These are phyloP conservation scores for Leucaena leucocephala DNA, from an alignment of 306 rosid species.

Conservation along the genomic window DNA sequence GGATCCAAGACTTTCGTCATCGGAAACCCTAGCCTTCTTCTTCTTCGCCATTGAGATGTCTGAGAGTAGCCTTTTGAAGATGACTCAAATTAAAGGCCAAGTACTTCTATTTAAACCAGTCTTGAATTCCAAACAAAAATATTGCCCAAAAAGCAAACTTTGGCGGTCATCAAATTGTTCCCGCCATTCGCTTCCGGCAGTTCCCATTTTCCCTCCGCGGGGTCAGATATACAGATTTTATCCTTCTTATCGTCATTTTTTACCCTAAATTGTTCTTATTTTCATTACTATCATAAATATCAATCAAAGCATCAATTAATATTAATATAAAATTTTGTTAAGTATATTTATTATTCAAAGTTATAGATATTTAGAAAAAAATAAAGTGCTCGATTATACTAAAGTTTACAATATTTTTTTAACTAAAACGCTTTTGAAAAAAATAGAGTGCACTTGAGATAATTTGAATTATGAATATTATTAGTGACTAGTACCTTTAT, in stretches of 20 bases:
- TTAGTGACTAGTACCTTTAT: too few species aligned
- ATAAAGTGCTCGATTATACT: too few species aligned
- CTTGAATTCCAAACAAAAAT: neutral
- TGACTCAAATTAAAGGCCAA: neutral
- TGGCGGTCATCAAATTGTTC: conserved; percentile 34
- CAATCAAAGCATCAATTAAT: too few species aligned
- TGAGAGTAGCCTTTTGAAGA: neutral
- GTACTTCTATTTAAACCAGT: neutral
- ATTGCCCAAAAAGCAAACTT: neutral
- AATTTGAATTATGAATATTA: too few species aligned
- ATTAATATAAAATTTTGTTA: too few species aligned
- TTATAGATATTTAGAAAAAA: too few species aligned
- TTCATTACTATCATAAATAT: too few species aligned
- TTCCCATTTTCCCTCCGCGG: conserved; percentile 23
- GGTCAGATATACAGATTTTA: neutral
- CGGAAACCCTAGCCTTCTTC: conserved; percentile 65
- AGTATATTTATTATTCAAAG: too few species aligned
- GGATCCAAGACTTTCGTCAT: conserved; percentile 46
- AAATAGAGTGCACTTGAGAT: too few species aligned
- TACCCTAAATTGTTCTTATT: too few species aligned
- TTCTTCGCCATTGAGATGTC: conserved; percentile 56
- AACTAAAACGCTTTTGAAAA: too few species aligned
- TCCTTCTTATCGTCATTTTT: neutral
- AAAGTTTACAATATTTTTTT: too few species aligned
- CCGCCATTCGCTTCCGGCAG: conserved; percentile 35